Evolutionary conservation across 768 basidiomycete species (phyloP).

Genomic region (Xerocomellus chrysenteron): DNA sequence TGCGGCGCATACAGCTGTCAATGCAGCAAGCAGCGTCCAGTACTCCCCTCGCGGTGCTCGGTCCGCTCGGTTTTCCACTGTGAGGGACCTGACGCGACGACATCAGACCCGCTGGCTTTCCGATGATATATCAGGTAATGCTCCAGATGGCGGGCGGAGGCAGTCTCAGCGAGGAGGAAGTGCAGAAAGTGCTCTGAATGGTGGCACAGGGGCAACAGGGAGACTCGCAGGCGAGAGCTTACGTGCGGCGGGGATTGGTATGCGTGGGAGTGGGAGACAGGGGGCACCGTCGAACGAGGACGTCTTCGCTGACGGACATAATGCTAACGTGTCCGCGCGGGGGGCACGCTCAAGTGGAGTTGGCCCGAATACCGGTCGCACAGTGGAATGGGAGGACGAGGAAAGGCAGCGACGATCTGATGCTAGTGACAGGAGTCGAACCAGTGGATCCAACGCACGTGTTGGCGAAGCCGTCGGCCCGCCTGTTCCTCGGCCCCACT

Average conservation of each 20-base stretch:
- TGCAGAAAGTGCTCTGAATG: constrained; percentile 61
- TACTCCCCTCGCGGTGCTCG: constrained; percentile 32
- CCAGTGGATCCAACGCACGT: constrained; percentile 24
- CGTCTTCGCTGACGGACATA: constrained; percentile 33
- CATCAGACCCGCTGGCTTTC: constrained; percentile 57
- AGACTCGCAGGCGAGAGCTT: constrained; percentile 66
- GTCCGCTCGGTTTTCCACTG: constrained; percentile 42
- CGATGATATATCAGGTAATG: constrained; percentile 41
- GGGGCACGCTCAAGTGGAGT: constrained; percentile 13
- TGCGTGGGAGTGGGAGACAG: constrained; percentile 31
- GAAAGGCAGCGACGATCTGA: constrained; percentile 19
- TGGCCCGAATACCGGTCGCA: constrained; percentile 6
- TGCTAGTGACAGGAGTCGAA: constrained; percentile 23
- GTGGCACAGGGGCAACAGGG: constrained; percentile 41
- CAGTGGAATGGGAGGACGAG: constrained; percentile 27
- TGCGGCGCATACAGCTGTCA: constrained; percentile 22
- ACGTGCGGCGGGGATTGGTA: constrained; percentile 66
- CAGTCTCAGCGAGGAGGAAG: constrained; percentile 66
- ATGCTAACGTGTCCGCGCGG: constrained; percentile 16
- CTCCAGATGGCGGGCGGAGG: constrained; percentile 40
- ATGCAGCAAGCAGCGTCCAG: constrained; percentile 22
- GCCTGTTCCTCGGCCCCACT: constrained; percentile 19
- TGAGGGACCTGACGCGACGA: constrained; percentile 47
- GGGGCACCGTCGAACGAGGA: constrained; percentile 34
- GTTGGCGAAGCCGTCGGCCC: constrained; percentile 15